phyloP scores from a whole-genome alignment of 2,329 filamentous ascomycete genomes.

The Fusarium pseudonygamai region DNA sequence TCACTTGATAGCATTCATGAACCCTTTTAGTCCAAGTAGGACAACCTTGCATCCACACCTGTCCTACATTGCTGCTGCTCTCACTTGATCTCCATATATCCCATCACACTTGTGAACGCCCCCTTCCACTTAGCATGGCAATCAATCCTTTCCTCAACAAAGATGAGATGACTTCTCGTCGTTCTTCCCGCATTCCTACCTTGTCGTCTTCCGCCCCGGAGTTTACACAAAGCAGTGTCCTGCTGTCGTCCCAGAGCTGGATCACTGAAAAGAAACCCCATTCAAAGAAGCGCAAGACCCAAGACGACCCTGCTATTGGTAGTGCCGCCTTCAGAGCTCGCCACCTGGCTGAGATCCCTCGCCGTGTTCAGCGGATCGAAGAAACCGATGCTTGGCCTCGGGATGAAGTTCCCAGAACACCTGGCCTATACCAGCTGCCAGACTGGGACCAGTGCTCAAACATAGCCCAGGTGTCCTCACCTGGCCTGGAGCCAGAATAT shows the following conservation, averaged over 20 bases:
- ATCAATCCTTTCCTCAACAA: neutral
- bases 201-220: neutral
- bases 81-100: neutral
- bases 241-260: neutral
- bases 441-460: neutral
- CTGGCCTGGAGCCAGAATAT: neutral
- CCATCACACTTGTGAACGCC: neutral
- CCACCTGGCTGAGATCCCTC: neutral
- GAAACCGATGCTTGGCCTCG: neutral
- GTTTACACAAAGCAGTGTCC: neutral
- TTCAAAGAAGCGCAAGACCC: neutral
- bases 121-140: neutral
- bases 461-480: neutral
- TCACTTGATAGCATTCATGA: conserved; percentile 21
- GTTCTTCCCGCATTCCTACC: neutral
- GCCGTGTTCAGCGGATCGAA: neutral
- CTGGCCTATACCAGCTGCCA: neutral
- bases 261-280: neutral
- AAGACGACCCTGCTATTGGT: neutral
- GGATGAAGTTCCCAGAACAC: conserved; percentile 2
- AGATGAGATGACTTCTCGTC: conserved; percentile 16
- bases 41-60: conserved; percentile 2
- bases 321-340: neutral
- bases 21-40: conserved; percentile 10
- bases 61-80: conserved; percentile 5